Evolutionary conservation across 352 stramenopile species (phyloP), one percentile per base, ranked within the genome.

Genomic region (Phytopythium sindhum): DNA sequence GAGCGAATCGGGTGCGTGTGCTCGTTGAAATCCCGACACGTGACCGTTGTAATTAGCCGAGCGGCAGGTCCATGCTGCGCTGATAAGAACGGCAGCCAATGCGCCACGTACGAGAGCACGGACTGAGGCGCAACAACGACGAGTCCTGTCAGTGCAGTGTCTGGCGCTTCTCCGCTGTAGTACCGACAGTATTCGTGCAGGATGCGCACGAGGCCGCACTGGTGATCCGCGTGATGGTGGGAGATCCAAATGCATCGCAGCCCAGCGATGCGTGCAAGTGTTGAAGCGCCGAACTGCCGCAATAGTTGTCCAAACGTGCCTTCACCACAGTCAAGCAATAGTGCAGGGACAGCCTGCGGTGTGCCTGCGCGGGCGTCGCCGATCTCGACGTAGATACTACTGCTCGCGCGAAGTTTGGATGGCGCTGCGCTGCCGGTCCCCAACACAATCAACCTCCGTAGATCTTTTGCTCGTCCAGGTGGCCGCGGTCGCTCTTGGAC

Each of bases 331-430:
- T 99, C 97, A 28, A 99, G 75, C 2, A 99, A 72, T 42, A 99
- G 90, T 21, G 64, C 52, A 26, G 62, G 57, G 15, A 55, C 2
- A 26, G 6, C 10, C 19, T 75, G 53, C 23, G 63, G 53, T 14
- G 57, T 19, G 15, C 15, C 45, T 65, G 59, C 24, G 24, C 61
- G 33, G 5, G 26, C 63, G 31, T 56, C 24, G 4, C 58, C 65
- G 10, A 97, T 57, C 52, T 87, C 72, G 14, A 98, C 47, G 66
- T 96, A 97, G 33, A 98, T 98, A 26, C 89, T 93, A 5, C 86
- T 98, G 26, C 98, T 97, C 65, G 98, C 98, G 15, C 97, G 89
- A 53, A 98, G 90, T 72, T 99, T 99, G 52, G 95, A 98, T 31
- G 97, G 97, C 4, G 98, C 82, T 2, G 97, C 97, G 29, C 91